Evolutionary conservation across 495 filamentous ascomycete genomes (phyloP).

Genomic region (Hypoxylon lienhwacheense): DNA sequence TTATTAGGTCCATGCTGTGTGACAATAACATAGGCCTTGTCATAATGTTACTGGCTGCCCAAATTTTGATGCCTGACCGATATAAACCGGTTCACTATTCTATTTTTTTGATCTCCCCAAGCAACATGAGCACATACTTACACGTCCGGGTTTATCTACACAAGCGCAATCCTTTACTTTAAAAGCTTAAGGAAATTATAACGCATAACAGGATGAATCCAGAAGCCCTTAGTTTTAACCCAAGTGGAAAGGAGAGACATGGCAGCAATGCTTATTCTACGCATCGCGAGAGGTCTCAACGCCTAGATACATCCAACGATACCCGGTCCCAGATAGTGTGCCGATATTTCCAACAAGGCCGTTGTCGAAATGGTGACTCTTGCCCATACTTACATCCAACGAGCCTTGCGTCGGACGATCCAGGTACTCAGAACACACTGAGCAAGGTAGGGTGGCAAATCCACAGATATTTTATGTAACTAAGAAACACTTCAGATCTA

Average conservation of each 20-base stretch:
- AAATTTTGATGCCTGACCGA: neutral
- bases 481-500: slow-evolving; percentile 2
- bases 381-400: slow-evolving; percentile 1
- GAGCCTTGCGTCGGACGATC: neutral
- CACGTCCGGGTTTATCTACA: too few species aligned
- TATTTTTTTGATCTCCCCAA: neutral
- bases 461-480: neutral
- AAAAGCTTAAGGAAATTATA: too few species aligned
- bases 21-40: neutral
- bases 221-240: neutral
- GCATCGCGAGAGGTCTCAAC: neutral
- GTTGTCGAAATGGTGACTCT: slow-evolving; percentile 4
- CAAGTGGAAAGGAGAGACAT: neutral
- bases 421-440: neutral
- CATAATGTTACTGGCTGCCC: neutral
- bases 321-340: slow-evolving; percentile 2
- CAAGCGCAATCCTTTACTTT: too few species aligned
- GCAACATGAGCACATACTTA: too few species aligned
- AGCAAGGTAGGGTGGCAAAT: neutral
- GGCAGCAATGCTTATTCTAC: neutral
- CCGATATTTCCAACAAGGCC: slow-evolving; percentile 2
- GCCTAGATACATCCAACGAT: neutral
- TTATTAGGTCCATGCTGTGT: neutral
- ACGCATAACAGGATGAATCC: too few species aligned
- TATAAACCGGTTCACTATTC: neutral